Percentiles rank a stretch among this genome's conserved stretches.
phyloP scores from a whole-genome alignment of 2,329 filamentous ascomycete species.

The Emericellopsis atlantica region DNA sequence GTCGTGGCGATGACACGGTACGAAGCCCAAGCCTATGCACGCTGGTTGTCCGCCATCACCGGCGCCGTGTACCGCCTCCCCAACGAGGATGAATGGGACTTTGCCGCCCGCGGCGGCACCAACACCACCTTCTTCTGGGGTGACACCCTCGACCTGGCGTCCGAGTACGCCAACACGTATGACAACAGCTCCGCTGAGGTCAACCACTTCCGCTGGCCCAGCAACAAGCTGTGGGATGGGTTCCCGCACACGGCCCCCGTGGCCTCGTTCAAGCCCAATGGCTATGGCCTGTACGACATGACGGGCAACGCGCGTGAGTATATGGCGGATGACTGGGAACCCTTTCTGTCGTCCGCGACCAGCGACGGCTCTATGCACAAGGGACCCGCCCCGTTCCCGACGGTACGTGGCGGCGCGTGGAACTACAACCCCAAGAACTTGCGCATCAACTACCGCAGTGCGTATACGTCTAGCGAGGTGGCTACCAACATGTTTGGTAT shows the following conservation, averaged over 20 bases:
- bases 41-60: constrained; percentile 5
- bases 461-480: constrained; percentile 4
- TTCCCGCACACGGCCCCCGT: constrained; percentile 5
- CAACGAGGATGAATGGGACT: constrained; percentile 8
- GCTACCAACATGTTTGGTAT: constrained; percentile 5
- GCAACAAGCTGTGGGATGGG: constrained; percentile 3
- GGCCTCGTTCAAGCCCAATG: constrained; percentile 4
- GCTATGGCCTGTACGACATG: constrained; percentile 3
- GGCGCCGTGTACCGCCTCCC: constrained; percentile 5
- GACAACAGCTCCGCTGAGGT: constrained; percentile 1
- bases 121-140: constrained; percentile 7
- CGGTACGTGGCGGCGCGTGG: constrained; percentile 6
- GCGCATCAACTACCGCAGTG: constrained; percentile 6
- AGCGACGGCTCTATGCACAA: constrained; percentile 4
- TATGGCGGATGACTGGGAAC: constrained; percentile 4
- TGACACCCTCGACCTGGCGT: constrained; percentile 1
- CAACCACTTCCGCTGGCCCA: constrained; percentile 5
- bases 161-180: constrained; percentile 6
- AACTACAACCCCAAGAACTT: constrained; percentile 5
- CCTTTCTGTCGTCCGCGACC: neutral
- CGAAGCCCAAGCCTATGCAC: constrained; percentile 6
- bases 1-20: constrained; percentile 5
- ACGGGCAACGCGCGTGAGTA: constrained; percentile 6
- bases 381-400: constrained; percentile 4
- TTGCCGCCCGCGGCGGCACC: constrained; percentile 6